Evolutionary conservation across 108 stramenopile species (phyloP).

Genomic region (Conticribra guillardii): DNA sequence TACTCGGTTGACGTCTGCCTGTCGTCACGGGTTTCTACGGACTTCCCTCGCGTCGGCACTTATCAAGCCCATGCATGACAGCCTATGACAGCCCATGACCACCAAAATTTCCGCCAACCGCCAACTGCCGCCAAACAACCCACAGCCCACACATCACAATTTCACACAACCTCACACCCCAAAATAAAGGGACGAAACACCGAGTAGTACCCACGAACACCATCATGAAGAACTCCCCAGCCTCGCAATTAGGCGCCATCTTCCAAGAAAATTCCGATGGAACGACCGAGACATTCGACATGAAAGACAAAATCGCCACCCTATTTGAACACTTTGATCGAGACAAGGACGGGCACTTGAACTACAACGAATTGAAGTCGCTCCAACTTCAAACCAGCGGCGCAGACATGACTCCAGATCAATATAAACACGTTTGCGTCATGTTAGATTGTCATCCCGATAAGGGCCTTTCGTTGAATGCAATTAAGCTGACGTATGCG

Average conservation of each 20-base stretch:
- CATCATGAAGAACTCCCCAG: no score
- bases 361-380: conserved; percentile 39
- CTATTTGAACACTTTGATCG: conserved; percentile 53
- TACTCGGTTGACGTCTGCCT: no score
- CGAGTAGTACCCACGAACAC: no score
- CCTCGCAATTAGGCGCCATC: conserved; percentile 30
- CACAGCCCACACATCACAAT: no score
- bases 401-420: conserved; percentile 33
- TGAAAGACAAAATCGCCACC: conserved; percentile 40
- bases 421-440: conserved; percentile 55
- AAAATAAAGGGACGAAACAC: no score
- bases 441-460: conserved; percentile 48
- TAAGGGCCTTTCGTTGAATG: conserved; percentile 46
- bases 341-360: conserved; percentile 54
- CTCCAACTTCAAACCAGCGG: conserved; percentile 51
- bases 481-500: conserved; percentile 56
- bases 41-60: no score
- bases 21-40: no score
- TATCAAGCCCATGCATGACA: no score
- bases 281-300: conserved; percentile 5
- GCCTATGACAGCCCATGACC: no score
- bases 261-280: conserved; percentile 27
- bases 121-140: no score
- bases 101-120: no score
- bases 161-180: no score